Evolutionary conservation across 2,329 filamentous ascomycete species (phyloP).

Genomic region (Fusarium metavorans): DNA sequence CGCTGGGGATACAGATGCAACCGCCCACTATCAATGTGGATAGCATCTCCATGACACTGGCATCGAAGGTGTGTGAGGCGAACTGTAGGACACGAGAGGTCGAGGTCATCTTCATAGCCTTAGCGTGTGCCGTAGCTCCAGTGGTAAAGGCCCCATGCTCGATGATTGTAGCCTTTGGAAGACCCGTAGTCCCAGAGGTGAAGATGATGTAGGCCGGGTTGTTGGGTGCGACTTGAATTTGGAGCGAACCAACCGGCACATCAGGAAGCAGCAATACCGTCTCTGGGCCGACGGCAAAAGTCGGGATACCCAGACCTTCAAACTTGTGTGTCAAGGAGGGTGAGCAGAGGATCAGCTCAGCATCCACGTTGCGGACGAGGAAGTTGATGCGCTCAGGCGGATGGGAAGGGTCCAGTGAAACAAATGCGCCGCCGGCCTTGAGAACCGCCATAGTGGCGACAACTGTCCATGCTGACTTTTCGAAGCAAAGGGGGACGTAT

Average conservation of each 20-base stretch:
- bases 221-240: background rate
- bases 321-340: background rate
- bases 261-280: background rate
- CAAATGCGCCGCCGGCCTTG: slow-evolving; percentile 49
- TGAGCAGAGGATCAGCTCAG: slow-evolving; percentile 28
- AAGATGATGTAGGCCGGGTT: slow-evolving; percentile 35
- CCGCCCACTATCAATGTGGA: slow-evolving; percentile 37
- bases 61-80: slow-evolving; percentile 26
- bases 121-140: slow-evolving; percentile 25
- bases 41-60: slow-evolving; percentile 39
- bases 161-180: slow-evolving; percentile 33
- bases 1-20: slow-evolving; percentile 27
- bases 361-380: slow-evolving; percentile 20
- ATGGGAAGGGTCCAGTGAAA: slow-evolving; percentile 52
- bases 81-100: slow-evolving; percentile 33
- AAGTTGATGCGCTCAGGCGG: slow-evolving; percentile 45
- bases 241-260: rapidly evolving
- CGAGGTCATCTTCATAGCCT: slow-evolving; percentile 20
- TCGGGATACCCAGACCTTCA: background rate
- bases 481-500: slow-evolving; percentile 51
- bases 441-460: slow-evolving; percentile 51
- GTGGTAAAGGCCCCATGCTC: slow-evolving; percentile 31
- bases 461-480: slow-evolving; percentile 52
- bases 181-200: slow-evolving; percentile 37
- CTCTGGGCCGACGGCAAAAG: background rate